Evolutionary conservation across 148 eudicot species (phyloP).

Genomic region (Persicaria maculosa): DNA sequence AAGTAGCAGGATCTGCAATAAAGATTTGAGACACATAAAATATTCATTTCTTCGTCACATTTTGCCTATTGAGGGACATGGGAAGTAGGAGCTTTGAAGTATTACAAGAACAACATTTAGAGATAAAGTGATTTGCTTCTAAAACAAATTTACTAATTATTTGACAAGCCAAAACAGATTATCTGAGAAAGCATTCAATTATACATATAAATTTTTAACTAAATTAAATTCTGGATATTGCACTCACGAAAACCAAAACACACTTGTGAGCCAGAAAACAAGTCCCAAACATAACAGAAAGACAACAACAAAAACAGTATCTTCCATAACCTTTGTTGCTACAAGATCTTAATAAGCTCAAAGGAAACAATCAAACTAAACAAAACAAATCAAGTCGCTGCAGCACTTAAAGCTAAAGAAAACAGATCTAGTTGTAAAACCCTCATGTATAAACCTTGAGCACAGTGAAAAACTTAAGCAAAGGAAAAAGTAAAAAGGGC

Average conservation of each 20-base stretch:
- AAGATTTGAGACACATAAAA: background rate
- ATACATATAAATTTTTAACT: background rate
- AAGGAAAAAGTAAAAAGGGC: no score
- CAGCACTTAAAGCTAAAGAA: background rate
- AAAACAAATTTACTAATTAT: background rate
- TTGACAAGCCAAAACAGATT: background rate
- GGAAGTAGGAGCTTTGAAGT: background rate
- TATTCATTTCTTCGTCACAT: background rate
- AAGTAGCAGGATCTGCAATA: slow-evolving; percentile 13
- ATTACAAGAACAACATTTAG: background rate
- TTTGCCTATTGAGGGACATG: background rate
- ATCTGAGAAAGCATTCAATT: background rate
- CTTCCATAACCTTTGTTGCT: background rate
- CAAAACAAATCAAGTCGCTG: background rate
- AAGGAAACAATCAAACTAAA: background rate
- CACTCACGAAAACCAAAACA: background rate
- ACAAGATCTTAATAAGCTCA: background rate
- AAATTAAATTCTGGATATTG: background rate
- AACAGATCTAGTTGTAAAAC: no score
- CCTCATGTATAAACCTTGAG: no score
- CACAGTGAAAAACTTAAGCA: no score
- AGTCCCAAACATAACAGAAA: background rate
- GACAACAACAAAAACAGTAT: background rate
- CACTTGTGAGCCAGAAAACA: background rate
- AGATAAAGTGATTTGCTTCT: background rate